A percentile compares a stretch with the other conserved stretches of the same genome.
Evolutionary conservation across 371 early-diverging fungal species (phyloP).

Genomic region (Chytridiales sp.): DNA sequence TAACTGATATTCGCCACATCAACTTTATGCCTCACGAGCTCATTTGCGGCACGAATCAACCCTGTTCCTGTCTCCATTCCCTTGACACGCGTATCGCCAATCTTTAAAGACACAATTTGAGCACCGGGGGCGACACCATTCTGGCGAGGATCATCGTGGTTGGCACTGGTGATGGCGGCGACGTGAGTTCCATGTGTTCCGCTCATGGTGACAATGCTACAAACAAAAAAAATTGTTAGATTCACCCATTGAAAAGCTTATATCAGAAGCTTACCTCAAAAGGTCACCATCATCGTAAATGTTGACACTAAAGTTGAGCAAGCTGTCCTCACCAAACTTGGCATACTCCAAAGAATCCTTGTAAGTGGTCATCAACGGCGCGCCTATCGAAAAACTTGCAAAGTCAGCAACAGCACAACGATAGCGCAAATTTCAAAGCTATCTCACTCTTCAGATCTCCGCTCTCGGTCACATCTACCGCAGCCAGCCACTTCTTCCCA

Average conservation of each 20-base stretch:
- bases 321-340: slow-evolving; percentile 72
- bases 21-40: slow-evolving; percentile 70
- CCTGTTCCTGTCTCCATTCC: slow-evolving; percentile 87
- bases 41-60: slow-evolving; percentile 80
- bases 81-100: slow-evolving; percentile 84
- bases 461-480: slow-evolving; percentile 71
- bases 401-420: neutral
- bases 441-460: slow-evolving; percentile 63
- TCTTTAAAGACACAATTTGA: slow-evolving; percentile 89
- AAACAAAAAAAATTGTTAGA: neutral
- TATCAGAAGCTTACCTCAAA: slow-evolving; percentile 16
- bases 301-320: slow-evolving; percentile 86
- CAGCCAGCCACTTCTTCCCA: slow-evolving; percentile 84
- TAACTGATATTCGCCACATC: slow-evolving; percentile 96
- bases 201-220: slow-evolving; percentile 68
- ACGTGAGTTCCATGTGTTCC: slow-evolving; percentile 94
- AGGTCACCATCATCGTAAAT: slow-evolving; percentile 80
- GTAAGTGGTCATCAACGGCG: slow-evolving; percentile 71
- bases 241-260: neutral
- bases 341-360: slow-evolving; percentile 72
- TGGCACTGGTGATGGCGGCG: slow-evolving; percentile 63
- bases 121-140: slow-evolving; percentile 94
- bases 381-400: slow-evolving; percentile 28
- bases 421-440: neutral
- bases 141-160: slow-evolving; percentile 74